Evolutionary conservation across 495 filamentous ascomycete genomes (phyloP).

Genomic region (Immersiella caudata): DNA sequence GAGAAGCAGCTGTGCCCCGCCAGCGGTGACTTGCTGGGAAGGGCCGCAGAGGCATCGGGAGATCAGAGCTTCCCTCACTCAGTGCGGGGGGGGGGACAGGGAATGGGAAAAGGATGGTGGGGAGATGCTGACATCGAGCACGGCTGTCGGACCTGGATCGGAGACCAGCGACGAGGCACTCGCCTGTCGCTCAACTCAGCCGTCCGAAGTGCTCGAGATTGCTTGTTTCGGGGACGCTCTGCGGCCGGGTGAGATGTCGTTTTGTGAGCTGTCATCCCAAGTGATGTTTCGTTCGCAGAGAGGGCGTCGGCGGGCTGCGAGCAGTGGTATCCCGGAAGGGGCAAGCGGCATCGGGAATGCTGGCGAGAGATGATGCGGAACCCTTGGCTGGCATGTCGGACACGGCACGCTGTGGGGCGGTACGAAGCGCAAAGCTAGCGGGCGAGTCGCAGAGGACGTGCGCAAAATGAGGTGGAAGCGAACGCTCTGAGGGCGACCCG

Average conservation of each 20-base stretch:
- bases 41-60: neutral
- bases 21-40: slow-evolving; percentile 27
- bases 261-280: slow-evolving; percentile 28
- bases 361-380: slow-evolving; percentile 13
- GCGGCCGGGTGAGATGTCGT: slow-evolving; percentile 5
- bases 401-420: slow-evolving; percentile 37
- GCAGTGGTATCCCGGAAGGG: slow-evolving; percentile 23
- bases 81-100: slow-evolving; percentile 34
- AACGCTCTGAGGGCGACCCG: slow-evolving; percentile 30
- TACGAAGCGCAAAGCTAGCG: slow-evolving; percentile 36
- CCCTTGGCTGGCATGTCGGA: slow-evolving; percentile 4
- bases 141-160: slow-evolving; percentile 26
- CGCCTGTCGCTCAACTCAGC: neutral
- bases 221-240: slow-evolving; percentile 7
- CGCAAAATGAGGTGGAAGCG: slow-evolving; percentile 31
- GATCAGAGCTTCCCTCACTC: slow-evolving; percentile 29
- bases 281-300: neutral
- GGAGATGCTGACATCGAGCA: slow-evolving; percentile 29
- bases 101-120: slow-evolving; percentile 26
- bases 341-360: slow-evolving; percentile 25
- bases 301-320: neutral
- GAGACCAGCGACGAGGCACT: slow-evolving; percentile 10
- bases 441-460: slow-evolving; percentile 29
- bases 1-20: slow-evolving; percentile 14
- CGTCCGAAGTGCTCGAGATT: slow-evolving; percentile 2